Base-by-base conservation (phyloP, 306 rosid genomes). In the Rosa lucieae region DNA sequence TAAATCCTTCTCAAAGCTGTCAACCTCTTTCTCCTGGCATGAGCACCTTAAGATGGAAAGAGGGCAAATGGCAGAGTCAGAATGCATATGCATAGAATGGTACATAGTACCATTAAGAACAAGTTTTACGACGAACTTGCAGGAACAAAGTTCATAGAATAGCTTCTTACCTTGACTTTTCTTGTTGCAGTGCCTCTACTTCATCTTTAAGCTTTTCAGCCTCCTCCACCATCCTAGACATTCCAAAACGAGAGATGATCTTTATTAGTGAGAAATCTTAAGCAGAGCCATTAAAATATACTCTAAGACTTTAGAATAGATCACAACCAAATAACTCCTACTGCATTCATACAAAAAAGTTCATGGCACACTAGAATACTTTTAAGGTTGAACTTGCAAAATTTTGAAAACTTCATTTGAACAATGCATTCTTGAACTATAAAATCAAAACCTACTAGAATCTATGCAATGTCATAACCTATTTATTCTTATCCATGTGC, bases 181-280 rank as follows among this genome's bases (percentile, higher is more conserved):
- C 94, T 83, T 89, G 86, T 89, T 83, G 88, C 61, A 84, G 85
- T 70, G 73, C 70, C 67, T 89, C 96, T 26, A 84, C 85, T 82
- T 93, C 98, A 78, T 91, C 98, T 81, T 86, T 85, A 46, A 93
- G 93, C 83, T 78, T 89, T 5, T 74, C 85, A 86, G 82, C 85
- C 83, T 93, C 99, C 83, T 81, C 91, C 67, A 87, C 88, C 94
- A 91, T 93, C 87, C 99, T 95, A 88, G 52, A 32, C 85, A 83
- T 52, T 40, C 56, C 83, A 87, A 77, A 82, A 32, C 49, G 55
- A 23, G 75, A 72, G 44, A 58, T 72, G 23, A 49, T 67, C 26
- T 49, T 11, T 10, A 17, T 6, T 67, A 61, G 40, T 40, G 7
- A 44, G 49, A 56, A 75, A n/a, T 17, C 67, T 43, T 26, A 20